Evolutionary conservation across 352 stramenopile genomes (phyloP).

Genomic region (Pythium diclinum): DNA sequence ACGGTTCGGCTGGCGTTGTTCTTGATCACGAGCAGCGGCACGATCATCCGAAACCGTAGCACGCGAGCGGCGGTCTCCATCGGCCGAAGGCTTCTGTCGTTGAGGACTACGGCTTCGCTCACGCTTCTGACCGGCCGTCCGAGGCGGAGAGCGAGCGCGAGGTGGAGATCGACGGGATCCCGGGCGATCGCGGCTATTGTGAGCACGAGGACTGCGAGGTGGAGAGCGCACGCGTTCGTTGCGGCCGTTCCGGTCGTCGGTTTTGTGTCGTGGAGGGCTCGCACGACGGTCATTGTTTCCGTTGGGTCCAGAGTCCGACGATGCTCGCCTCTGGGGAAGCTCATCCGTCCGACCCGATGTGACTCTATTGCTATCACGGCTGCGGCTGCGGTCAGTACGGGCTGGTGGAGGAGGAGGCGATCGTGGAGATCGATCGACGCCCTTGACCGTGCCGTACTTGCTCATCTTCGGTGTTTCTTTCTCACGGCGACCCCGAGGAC

Average conservation of each 20-base stretch:
- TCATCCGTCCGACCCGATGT: neutral
- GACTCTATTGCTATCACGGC: neutral
- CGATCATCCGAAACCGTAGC: constrained; percentile 7
- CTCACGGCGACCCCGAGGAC: neutral
- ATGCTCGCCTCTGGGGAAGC: neutral
- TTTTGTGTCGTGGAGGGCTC: neutral
- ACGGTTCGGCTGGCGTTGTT: constrained; percentile 7
- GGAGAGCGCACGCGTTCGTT: neutral
- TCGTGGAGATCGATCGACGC: neutral
- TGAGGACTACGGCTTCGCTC: constrained; percentile 12
- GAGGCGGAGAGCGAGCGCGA: constrained; percentile 8
- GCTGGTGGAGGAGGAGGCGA: constrained; percentile 3
- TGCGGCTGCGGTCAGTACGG: neutral
- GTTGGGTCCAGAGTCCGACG: neutral
- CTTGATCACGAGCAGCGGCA: neutral
- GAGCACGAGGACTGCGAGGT: neutral
- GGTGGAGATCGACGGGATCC: neutral
- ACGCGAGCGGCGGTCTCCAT: constrained; percentile 2
- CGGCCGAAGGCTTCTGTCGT: neutral
- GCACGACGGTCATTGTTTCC: neutral
- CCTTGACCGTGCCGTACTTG: constrained; percentile 19
- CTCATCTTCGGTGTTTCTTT: constrained; percentile 2
- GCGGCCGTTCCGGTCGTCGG: neutral
- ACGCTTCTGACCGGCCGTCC: constrained; percentile 9
- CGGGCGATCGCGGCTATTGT: neutral